Percentiles rank a stretch among this genome's conserved stretches.
These are phyloP conservation scores for Medicago lupulina DNA, from an alignment of 306 rosid genomes.

Conservation along the genomic window DNA sequence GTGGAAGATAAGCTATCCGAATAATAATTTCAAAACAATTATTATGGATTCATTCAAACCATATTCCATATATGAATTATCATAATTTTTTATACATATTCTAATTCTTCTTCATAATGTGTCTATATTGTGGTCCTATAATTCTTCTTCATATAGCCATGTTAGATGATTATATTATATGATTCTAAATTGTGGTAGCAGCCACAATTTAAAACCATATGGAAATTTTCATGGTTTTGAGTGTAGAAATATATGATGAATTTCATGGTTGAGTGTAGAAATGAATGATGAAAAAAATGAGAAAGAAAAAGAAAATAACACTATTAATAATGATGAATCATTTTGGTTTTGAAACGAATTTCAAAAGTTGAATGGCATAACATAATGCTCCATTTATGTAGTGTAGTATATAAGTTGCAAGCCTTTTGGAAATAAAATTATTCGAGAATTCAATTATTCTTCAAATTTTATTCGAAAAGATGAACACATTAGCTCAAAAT, in stretches of 20 bases:
- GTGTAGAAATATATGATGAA: not conserved
- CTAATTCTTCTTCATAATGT: not conserved
- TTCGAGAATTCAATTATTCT: constrained; percentile 4
- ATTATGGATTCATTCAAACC: not conserved
- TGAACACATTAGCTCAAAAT: constrained; percentile 5
- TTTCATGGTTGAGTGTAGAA: not conserved
- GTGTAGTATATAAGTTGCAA: not conserved
- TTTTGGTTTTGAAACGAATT: not conserved
- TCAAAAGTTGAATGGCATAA: constrained; percentile 32
- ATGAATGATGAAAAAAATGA: not conserved
- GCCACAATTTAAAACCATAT: no score
- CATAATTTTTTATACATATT: not conserved
- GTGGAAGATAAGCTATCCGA: constrained; percentile 7
- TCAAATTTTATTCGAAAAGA: constrained; percentile 14
- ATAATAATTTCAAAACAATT: not conserved
- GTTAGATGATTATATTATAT: not conserved
- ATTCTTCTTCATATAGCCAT: not conserved
- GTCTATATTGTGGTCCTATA: no score
- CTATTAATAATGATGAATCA: not conserved
- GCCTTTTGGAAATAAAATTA: constrained; percentile 17
- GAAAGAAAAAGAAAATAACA: not conserved
- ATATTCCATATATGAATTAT: not conserved
- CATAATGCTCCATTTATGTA: constrained; percentile 15
- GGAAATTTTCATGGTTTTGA: not conserved
- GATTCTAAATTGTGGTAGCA: no score